Evolutionary conservation across 1,284 basidiomycete genomes (phyloP).

Genomic region (Ganoderma sinense): DNA sequence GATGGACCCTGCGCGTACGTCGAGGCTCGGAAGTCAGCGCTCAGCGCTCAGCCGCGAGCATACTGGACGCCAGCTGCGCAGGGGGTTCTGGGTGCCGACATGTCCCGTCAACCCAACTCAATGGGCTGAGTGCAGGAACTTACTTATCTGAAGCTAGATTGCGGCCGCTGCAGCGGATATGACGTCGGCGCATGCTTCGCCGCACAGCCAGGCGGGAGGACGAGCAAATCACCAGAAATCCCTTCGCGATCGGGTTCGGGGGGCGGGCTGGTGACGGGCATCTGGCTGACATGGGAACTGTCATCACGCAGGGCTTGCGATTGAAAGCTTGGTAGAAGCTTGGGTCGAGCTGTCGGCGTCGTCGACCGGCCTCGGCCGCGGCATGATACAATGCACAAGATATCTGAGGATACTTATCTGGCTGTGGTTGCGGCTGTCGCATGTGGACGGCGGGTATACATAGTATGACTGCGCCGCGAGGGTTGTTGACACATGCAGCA

Average conservation of each 20-base stretch:
- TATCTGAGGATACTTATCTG: neutral
- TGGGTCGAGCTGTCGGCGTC: neutral
- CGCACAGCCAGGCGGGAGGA: neutral
- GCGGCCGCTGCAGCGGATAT: neutral
- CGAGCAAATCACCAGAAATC: neutral
- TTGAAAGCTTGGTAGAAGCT: neutral
- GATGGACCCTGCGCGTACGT: neutral
- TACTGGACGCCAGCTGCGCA: neutral
- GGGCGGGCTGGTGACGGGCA: neutral
- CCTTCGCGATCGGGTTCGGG: neutral
- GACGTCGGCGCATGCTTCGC: neutral
- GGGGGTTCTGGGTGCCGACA: neutral
- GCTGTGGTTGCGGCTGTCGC: neutral
- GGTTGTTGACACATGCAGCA: neutral
- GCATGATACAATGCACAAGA: neutral
- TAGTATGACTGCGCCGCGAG: neutral
- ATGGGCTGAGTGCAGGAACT: neutral
- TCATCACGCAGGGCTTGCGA: neutral
- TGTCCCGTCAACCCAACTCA: neutral
- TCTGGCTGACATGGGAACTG: conserved; percentile 2
- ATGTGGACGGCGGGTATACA: neutral
- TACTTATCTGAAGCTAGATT: neutral
- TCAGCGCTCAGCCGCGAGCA: neutral
- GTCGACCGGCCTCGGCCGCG: neutral
- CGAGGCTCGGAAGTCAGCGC: neutral